These are phyloP conservation scores for Pseudofabraea citricarpa DNA, from an alignment of 2,329 filamentous ascomycete genomes.

Conservation along the genomic window DNA sequence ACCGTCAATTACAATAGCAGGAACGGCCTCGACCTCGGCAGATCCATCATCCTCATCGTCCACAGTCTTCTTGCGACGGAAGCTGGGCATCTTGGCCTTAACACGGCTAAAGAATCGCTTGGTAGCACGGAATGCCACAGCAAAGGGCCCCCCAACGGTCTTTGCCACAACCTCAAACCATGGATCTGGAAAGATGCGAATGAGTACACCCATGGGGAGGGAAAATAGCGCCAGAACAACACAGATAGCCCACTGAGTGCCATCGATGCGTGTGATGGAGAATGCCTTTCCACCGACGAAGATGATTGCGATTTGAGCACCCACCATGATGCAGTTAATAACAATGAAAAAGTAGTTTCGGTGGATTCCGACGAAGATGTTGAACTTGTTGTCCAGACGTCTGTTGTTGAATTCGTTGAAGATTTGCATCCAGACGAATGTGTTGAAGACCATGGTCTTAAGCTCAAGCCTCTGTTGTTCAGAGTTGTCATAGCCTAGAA, in stretches of 20 bases:
- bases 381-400: conserved; percentile 85
- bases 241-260: conserved; percentile 79
- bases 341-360: conserved; percentile 81
- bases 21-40: neutral
- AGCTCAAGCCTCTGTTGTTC: conserved; percentile 38
- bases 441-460: conserved; percentile 63
- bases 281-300: conserved; percentile 79
- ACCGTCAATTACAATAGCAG: neutral
- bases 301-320: conserved; percentile 80
- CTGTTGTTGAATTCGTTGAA: conserved; percentile 63
- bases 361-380: conserved; percentile 82
- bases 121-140: neutral
- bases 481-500: conserved; percentile 45
- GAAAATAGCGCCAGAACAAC: conserved; percentile 75
- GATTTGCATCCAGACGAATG: conserved; percentile 69
- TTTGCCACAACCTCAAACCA: neutral
- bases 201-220: conserved; percentile 72
- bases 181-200: conserved; percentile 75
- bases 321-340: conserved; percentile 81
- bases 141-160: neutral
- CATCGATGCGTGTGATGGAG: conserved; percentile 54
- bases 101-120: neutral
- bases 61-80: neutral
- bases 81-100: neutral
- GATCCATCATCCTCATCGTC: no score